These are phyloP conservation scores for Quercus ilex DNA, from an alignment of 306 rosid genomes.

Conservation along the genomic window DNA sequence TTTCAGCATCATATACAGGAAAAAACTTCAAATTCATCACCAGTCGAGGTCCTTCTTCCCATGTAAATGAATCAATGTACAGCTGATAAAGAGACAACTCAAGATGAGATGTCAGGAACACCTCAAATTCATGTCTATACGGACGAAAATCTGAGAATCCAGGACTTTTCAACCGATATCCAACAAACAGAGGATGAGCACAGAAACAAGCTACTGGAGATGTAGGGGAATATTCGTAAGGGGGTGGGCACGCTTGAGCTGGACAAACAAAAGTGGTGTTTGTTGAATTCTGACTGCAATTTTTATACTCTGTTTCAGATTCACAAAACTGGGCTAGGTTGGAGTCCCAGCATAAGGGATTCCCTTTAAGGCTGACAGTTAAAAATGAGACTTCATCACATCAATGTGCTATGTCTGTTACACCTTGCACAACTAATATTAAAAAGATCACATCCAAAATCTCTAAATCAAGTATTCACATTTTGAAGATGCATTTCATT, in stretches of 20 bases:
- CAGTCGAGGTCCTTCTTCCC: too few species aligned
- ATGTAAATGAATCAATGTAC: slow-evolving; percentile 29
- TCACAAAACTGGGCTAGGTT: slow-evolving; percentile 50
- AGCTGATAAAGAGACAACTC: slow-evolving; percentile 41
- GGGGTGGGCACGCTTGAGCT: slow-evolving; percentile 53
- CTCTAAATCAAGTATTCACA: too few species aligned
- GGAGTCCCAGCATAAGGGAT: slow-evolving; percentile 61
- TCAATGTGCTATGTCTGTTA: too few species aligned
- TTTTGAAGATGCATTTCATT: too few species aligned
- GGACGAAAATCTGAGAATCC: slow-evolving; percentile 64
- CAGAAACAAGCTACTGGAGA: slow-evolving; percentile 55
- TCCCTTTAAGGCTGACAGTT: slow-evolving; percentile 80
- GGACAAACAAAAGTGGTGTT: slow-evolving; percentile 33
- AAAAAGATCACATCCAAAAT: too few species aligned
- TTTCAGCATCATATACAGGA: neutral
- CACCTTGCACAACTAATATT: too few species aligned
- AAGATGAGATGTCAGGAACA: slow-evolving; percentile 51
- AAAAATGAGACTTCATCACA: neutral
- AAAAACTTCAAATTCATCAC: too few species aligned
- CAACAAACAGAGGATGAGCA: slow-evolving; percentile 56
- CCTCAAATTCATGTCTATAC: slow-evolving; percentile 31
- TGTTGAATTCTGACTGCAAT: slow-evolving; percentile 12
- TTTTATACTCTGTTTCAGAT: slow-evolving; percentile 31
- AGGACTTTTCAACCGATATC: slow-evolving; percentile 90
- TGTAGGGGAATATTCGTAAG: slow-evolving; percentile 48